phyloP scores from a whole-genome alignment of 192 early-diverging fungal genomes.

The Entomortierella parvispora region DNA sequence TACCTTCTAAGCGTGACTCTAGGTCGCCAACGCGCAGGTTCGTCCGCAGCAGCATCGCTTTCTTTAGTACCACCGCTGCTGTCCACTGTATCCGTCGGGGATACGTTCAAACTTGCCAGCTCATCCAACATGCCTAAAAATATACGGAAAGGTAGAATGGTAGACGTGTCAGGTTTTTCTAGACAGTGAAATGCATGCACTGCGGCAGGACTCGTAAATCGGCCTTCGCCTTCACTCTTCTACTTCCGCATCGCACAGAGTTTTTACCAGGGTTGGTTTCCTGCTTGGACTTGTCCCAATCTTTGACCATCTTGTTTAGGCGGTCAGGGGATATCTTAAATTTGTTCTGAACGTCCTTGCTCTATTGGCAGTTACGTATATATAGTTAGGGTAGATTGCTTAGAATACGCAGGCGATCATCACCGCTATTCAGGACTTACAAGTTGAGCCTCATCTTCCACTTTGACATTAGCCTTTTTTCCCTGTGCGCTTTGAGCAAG shows the following conservation, averaged over 20 bases:
- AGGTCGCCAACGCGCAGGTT: slow-evolving; percentile 35
- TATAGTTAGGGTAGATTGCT: slow-evolving; percentile 5
- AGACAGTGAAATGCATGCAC: too few relatives aligned
- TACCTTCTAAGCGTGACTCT: slow-evolving; percentile 36
- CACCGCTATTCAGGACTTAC: slow-evolving; percentile 8
- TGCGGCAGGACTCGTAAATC: too few relatives aligned
- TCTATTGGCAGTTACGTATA: slow-evolving; percentile 25
- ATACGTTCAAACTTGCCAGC: slow-evolving; percentile 14
- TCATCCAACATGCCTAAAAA: slow-evolving; percentile 22
- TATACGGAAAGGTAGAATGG: not conserved
- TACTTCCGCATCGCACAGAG: slow-evolving; percentile 21
- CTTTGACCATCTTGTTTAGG: slow-evolving; percentile 59
- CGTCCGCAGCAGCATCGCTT: slow-evolving; percentile 8
- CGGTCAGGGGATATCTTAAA: slow-evolving; percentile 63
- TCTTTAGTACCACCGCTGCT: slow-evolving; percentile 2
- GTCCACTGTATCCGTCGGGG: slow-evolving; percentile 2
- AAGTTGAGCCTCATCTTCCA: slow-evolving; percentile 41
- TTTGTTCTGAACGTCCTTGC: slow-evolving; percentile 63
- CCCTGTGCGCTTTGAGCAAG: slow-evolving; percentile 15
- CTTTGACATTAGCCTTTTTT: slow-evolving; percentile 15
- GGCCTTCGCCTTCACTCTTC: slow-evolving; percentile 26
- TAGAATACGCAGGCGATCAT: too few relatives aligned
- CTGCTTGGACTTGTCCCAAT: slow-evolving; percentile 47
- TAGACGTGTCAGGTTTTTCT: too few relatives aligned
- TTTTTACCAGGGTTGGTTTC: slow-evolving; percentile 25